Conservation (phyloP, 345 rosid genomes). For the Fremontodendron californicum region DNA sequence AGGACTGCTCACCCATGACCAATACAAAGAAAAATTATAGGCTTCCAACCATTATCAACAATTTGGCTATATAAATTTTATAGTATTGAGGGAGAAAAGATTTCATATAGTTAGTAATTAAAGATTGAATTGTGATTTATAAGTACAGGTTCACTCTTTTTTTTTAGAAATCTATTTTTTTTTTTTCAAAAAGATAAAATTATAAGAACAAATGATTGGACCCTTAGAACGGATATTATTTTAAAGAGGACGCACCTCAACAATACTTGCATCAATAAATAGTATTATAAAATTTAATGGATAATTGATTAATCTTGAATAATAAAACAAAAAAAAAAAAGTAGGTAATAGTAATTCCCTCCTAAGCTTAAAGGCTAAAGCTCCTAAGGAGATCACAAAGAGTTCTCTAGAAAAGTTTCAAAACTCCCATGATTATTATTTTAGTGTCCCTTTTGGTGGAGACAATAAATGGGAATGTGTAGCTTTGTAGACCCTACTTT, state of each 20-base stretch:
- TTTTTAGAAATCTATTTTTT: no score
- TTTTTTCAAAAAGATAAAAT: no score
- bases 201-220: no score
- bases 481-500: not conserved
- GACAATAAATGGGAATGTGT: not conserved
- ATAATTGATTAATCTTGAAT: not conserved
- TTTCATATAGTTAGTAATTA: not conserved
- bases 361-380: not conserved
- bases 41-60: not conserved
- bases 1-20: not conserved
- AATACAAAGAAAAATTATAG: not conserved
- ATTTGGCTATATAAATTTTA: not conserved
- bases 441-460: not conserved
- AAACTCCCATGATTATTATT: not conserved
- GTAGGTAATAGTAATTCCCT: not conserved
- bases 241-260: no score
- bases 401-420: not conserved
- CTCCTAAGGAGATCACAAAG: not conserved
- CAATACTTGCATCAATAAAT: not conserved
- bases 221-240: no score
- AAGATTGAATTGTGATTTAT: not conserved
- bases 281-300: not conserved
- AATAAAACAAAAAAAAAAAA: not conserved
- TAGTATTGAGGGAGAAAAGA: no score
- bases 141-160: no score